These are phyloP conservation scores for Citrullus colocynthis DNA, from an alignment of 306 rosid genomes.

Conservation along the genomic window DNA sequence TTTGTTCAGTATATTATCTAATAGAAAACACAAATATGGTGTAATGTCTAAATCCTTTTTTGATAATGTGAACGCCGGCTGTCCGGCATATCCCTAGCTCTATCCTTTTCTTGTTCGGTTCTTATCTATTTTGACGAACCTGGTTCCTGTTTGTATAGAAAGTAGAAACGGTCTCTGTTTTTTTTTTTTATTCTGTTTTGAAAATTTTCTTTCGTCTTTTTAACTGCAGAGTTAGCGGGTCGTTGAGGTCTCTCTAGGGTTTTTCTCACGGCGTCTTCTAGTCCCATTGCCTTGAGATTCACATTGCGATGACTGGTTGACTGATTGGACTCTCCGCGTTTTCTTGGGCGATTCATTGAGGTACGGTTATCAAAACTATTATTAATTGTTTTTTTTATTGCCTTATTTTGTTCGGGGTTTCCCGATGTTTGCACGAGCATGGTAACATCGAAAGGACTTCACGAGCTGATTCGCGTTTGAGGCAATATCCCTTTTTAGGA, in stretches of 20 bases:
- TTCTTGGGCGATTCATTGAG: slow-evolving; percentile 6
- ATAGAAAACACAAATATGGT: not conserved
- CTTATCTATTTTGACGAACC: not conserved
- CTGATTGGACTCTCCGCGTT: not conserved
- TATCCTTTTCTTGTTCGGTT: not conserved
- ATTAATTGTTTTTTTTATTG: not conserved
- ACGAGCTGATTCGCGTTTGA: not conserved
- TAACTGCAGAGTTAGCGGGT: not conserved
- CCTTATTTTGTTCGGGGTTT: not conserved
- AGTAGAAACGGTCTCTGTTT: not conserved
- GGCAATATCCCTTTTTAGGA: not conserved
- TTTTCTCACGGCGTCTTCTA: not conserved
- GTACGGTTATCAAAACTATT: not conserved
- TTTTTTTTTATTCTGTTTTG: not conserved
- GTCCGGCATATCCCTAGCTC: not conserved
- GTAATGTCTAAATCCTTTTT: not conserved
- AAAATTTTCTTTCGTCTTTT: not conserved
- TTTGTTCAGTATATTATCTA: not conserved
- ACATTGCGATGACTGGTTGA: slow-evolving; percentile 8
- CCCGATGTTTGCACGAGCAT: not conserved
- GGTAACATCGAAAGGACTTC: not conserved
- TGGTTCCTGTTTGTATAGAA: not conserved
- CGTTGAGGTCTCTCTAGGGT: not conserved
- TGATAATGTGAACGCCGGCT: not conserved
- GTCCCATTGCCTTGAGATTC: not conserved